Evolutionary conservation across 2,329 filamentous ascomycete species (phyloP), one percentile per base, ranked within the genome.

Genomic region (Aspergillus uvarum): DNA sequence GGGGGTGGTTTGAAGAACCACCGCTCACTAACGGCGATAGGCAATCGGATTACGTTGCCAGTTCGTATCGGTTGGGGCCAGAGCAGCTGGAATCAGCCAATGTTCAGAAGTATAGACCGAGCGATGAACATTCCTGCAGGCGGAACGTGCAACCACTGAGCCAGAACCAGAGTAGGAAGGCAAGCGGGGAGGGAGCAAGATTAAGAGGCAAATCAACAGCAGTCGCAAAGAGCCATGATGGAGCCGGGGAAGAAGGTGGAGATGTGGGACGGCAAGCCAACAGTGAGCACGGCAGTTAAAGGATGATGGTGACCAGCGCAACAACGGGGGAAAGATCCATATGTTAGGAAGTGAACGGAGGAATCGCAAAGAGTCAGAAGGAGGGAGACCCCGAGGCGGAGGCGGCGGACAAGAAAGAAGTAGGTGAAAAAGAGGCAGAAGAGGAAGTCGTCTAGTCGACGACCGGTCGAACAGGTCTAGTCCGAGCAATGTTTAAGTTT

Each of bases 21-120:
- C 32, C 44, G 50, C 47, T 58, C 51, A 35, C 26, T 29, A 63
- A 55, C 44, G 50, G 56, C 50, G 54, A 38, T 19, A 22, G 47
- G 53, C 38, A 58, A 56, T 59, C 22, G 32, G 35, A 49, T 26
- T 48, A 19, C 2, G 26, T 35, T 32, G 21, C 54, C 51, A 59
- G 47, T 16, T 54, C 44, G 24, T 26, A 47, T 5, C 35, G 44
- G 49, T n/a, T 26, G 21, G 5, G 29, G 54, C 22, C 29, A 54
- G 49, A 38, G 16, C n/a, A 29, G 50, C 42, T 52, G 56, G 21
- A 29, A 35, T 58, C 44, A 59, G 44, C 56, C 42, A 54, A 38
- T 26, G 47, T 59, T 21, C 26, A 54, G 42, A 47, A 42, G 19
- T 29, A 44, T 48, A 44, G 48, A 47, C 53, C 42, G 12, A 48